Percentiles rank a stretch among this genome's conserved stretches.
These are phyloP conservation scores for Sordariomycetes sp. DNA, from an alignment of 2,329 filamentous ascomycete species.

Conservation along the genomic window DNA sequence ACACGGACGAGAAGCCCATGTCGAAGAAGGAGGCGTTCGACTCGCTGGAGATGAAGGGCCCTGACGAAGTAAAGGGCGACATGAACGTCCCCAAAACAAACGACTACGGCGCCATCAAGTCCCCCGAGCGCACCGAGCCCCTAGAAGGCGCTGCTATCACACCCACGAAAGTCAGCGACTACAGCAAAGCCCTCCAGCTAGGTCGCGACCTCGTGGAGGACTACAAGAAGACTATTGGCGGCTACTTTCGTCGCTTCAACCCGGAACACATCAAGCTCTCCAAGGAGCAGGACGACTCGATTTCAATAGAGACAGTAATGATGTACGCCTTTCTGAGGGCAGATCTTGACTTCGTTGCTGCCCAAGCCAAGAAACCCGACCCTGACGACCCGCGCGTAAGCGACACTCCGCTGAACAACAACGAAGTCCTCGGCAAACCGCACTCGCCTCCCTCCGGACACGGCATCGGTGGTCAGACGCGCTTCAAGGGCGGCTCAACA, in stretches of 20 bases:
- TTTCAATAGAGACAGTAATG: conserved; percentile 68
- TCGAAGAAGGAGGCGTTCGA: conserved; percentile 16
- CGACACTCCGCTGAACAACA: conserved; percentile 73
- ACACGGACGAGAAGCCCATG: conserved; percentile 15
- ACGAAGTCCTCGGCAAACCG: conserved; percentile 67
- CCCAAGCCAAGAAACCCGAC: conserved; percentile 76
- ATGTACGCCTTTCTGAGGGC: conserved; percentile 90
- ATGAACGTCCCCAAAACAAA: conserved; percentile 22
- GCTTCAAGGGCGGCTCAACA: conserved; percentile 91
- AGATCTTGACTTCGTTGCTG: conserved; percentile 87
- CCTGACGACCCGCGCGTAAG: conserved; percentile 59
- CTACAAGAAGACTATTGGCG: conserved; percentile 80
- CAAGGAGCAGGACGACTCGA: conserved; percentile 19
- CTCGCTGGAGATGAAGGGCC: conserved; percentile 38
- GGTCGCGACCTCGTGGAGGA: conserved; percentile 63
- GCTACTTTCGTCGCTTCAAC: conserved; percentile 87
- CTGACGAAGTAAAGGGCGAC: conserved; percentile 32
- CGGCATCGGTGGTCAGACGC: conserved; percentile 62
- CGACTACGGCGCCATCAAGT: conserved; percentile 20
- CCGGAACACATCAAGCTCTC: conserved; percentile 62
- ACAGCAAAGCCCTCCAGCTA: conserved; percentile 54
- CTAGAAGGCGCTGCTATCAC: conserved; percentile 31
- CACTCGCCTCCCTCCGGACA: conserved; percentile 44
- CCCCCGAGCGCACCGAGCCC: conserved; percentile 24
- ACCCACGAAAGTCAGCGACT: conserved; percentile 42